These are phyloP conservation scores for Colletotrichum acutatum DNA, from an alignment of 2,329 filamentous ascomycete genomes.

Conservation along the genomic window DNA sequence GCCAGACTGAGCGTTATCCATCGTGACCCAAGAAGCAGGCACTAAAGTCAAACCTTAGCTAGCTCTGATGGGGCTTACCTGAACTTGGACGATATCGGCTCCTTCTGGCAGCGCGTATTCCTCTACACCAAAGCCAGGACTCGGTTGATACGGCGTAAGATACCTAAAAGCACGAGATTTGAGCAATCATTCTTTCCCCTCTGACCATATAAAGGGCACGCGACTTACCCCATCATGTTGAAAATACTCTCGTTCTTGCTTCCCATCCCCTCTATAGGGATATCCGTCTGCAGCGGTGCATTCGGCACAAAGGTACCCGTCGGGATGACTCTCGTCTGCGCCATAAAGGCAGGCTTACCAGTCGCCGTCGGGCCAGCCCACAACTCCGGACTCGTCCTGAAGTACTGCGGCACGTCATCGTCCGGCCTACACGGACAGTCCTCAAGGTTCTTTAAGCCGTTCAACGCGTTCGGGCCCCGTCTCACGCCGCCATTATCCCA, in stretches of 20 bases:
- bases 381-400: conserved; percentile 69
- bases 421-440: conserved; percentile 44
- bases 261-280: conserved; percentile 71
- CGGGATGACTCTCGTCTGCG: conserved; percentile 76
- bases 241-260: conserved; percentile 73
- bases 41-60: background rate
- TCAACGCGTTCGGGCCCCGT: conserved; percentile 30
- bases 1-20: background rate
- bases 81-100: conserved; percentile 75
- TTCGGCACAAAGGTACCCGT: conserved; percentile 74
- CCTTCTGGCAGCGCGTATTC: conserved; percentile 76
- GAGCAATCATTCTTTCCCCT: background rate
- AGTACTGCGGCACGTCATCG: conserved; percentile 68
- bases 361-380: conserved; percentile 77
- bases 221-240: conserved; percentile 68
- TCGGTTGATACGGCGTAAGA: conserved; percentile 76
- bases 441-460: conserved; percentile 36
- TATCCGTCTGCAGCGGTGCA: conserved; percentile 75
- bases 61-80: conserved; percentile 44
- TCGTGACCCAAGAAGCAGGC: background rate
- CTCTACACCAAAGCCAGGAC: conserved; percentile 78
- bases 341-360: conserved; percentile 75
- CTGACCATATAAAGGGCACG: background rate
- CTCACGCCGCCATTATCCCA: conserved; percentile 34
- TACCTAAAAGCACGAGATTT: conserved; percentile 47